A percentile compares a stretch with the other conserved stretches of the same genome.
These are phyloP conservation scores for Neofusicoccum kwambonambiense DNA, from an alignment of 2,329 filamentous ascomycete species.

Conservation along the genomic window DNA sequence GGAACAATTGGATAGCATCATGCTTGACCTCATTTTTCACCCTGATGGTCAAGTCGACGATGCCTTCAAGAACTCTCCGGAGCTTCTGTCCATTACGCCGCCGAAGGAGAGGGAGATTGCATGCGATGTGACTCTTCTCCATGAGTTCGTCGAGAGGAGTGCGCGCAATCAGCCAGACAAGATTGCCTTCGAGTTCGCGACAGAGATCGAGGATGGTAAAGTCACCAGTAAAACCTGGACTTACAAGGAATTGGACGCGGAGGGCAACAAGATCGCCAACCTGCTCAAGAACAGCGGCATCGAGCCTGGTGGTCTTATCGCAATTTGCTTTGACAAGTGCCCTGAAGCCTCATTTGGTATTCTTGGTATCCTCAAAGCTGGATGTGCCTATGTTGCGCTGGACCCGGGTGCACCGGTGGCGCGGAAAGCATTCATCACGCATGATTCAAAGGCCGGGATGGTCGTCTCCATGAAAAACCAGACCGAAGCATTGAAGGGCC, in stretches of 20 bases:
- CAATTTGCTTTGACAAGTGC: conserved; percentile 80
- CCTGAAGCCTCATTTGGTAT: conserved; percentile 82
- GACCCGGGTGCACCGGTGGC: conserved; percentile 71
- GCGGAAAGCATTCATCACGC: conserved; percentile 73
- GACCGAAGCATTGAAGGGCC: conserved; percentile 36
- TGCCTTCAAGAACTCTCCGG: conserved; percentile 33
- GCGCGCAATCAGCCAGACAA: conserved; percentile 57
- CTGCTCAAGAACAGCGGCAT: conserved; percentile 56
- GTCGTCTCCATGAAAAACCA: conserved; percentile 59
- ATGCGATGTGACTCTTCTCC: conserved; percentile 62
- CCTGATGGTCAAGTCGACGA: conserved; percentile 45
- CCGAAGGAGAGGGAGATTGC: conserved; percentile 58
- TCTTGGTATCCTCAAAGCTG: conserved; percentile 77
- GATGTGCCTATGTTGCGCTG: conserved; percentile 77
- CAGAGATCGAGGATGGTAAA: conserved; percentile 49
- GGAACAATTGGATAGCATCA: conserved; percentile 66
- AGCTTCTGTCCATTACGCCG: conserved; percentile 65
- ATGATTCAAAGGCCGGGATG: conserved; percentile 67
- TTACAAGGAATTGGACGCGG: conserved; percentile 68
- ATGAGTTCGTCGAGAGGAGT: conserved; percentile 73
- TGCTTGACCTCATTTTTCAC: conserved; percentile 59
- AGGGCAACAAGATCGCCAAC: conserved; percentile 71
- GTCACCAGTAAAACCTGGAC: conserved; percentile 63
- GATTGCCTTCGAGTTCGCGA: conserved; percentile 73
- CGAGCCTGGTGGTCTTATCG: conserved; percentile 62